Evolutionary conservation across 306 rosid species (phyloP).

Genomic region (Neltuma alba): DNA sequence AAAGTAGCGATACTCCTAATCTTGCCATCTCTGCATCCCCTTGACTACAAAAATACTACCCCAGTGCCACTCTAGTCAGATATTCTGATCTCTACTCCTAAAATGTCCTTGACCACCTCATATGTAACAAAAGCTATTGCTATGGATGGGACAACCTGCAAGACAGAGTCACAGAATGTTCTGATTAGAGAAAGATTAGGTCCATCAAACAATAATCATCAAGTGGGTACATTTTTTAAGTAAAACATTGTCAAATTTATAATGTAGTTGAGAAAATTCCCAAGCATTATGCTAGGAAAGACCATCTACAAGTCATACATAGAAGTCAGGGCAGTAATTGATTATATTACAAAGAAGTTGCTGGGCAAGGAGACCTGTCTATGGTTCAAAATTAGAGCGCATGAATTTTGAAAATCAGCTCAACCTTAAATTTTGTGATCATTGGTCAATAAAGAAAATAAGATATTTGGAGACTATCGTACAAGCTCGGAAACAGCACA

Average conservation of each 20-base stretch:
- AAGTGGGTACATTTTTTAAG: constrained; percentile 1
- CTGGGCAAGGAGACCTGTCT: constrained; percentile 1
- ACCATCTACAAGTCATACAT: too few relatives aligned
- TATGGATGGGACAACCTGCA: constrained; percentile 98
- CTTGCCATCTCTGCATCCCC: constrained; percentile 67
- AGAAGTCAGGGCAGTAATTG: neutral
- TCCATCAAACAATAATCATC: constrained; percentile 1
- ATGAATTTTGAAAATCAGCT: constrained; percentile 2
- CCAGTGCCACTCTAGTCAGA: constrained; percentile 60
- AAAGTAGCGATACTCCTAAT: constrained; percentile 44
- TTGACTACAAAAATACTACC: constrained; percentile 72
- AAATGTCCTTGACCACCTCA: constrained; percentile 91
- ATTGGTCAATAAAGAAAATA: neutral
- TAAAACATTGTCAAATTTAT: constrained; percentile 4
- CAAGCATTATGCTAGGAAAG: neutral
- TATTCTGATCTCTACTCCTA: constrained; percentile 97
- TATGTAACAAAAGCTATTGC: constrained; percentile 92
- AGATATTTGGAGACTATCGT: constrained; percentile 7
- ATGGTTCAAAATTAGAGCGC: neutral
- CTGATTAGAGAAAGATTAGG: constrained; percentile 9
- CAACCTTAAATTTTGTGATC: neutral
- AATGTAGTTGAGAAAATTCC: neutral
- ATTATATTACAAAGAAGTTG: neutral
- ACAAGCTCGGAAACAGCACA: neutral
- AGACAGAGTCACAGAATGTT: constrained; percentile 34